These are phyloP conservation scores for Cystoderma amianthinum DNA, from an alignment of 768 basidiomycete genomes.

Conservation along the genomic window DNA sequence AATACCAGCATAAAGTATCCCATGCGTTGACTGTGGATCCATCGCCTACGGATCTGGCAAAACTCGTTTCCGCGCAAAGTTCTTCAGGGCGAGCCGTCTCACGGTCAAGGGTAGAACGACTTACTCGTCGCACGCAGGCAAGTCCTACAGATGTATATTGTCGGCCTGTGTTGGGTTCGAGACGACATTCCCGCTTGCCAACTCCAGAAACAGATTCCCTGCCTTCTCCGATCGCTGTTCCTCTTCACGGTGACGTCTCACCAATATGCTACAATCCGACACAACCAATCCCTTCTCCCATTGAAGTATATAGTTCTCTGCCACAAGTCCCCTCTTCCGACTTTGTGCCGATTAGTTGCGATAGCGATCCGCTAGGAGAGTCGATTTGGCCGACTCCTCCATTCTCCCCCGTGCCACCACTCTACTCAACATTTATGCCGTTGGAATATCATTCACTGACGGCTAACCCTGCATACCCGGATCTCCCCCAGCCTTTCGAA, in stretches of 20 bases:
- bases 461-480: too few relatives aligned
- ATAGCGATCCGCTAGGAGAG: too few relatives aligned
- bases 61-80: slow-evolving; percentile 10
- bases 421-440: too few relatives aligned
- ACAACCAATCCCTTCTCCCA: slow-evolving; percentile 11
- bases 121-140: slow-evolving; percentile 22
- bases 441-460: too few relatives aligned
- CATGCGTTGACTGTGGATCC: slow-evolving; percentile 20
- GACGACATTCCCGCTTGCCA: slow-evolving; percentile 25
- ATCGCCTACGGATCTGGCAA: slow-evolving; percentile 4
- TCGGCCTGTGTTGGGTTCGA: slow-evolving; percentile 17
- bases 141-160: slow-evolving; percentile 24
- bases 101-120: slow-evolving; percentile 25
- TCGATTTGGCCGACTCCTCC: too few relatives aligned
- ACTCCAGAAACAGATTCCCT: slow-evolving; percentile 26
- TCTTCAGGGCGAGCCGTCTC: slow-evolving; percentile 24
- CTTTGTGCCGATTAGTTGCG: too few relatives aligned
- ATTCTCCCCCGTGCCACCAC: too few relatives aligned
- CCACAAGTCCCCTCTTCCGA: too few relatives aligned
- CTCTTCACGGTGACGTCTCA: slow-evolving; percentile 3
- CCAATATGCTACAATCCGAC: slow-evolving; percentile 2
- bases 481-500: neutral
- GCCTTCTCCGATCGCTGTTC: slow-evolving; percentile 10
- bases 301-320: neutral
- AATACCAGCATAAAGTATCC: slow-evolving; percentile 13